Conservation (phyloP, 495 filamentous ascomycete genomes). For the Penicillium ucsense region DNA sequence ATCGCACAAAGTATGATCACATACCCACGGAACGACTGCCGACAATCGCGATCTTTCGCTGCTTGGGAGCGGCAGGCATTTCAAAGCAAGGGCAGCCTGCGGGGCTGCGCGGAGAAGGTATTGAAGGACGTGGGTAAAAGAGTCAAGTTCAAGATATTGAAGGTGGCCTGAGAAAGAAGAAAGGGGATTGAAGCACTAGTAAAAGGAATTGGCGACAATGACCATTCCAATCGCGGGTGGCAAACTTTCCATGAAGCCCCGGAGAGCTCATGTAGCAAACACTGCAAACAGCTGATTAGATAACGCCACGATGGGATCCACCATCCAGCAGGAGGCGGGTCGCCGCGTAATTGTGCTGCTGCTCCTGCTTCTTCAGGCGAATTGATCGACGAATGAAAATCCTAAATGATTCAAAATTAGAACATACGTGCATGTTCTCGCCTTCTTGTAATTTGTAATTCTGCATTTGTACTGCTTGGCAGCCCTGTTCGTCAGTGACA, state of each 20-base stretch:
- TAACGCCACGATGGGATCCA: background rate
- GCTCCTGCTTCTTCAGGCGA: too few relatives aligned
- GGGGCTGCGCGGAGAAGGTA: background rate
- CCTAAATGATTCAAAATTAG: too few relatives aligned
- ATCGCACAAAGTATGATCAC: slow-evolving; percentile 9
- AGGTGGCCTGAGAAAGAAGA: background rate
- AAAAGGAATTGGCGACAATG: slow-evolving; percentile 2
- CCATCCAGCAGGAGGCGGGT: too few relatives aligned
- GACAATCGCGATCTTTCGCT: slow-evolving; percentile 96
- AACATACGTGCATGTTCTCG: too few relatives aligned
- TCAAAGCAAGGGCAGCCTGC: slow-evolving; percentile 7
- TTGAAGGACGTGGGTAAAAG: background rate
- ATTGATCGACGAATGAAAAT: too few relatives aligned
- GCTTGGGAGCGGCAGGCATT: slow-evolving; percentile 82
- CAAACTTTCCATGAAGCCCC: slow-evolving; percentile 19
- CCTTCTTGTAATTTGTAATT: too few relatives aligned
- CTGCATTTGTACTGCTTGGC: too few relatives aligned
- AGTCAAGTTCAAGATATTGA: background rate
- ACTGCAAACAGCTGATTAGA: slow-evolving; percentile 19
- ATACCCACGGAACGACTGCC: slow-evolving; percentile 94
- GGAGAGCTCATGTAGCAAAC: slow-evolving; percentile 18
- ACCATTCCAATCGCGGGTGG: slow-evolving; percentile 10
- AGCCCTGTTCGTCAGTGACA: too few relatives aligned
- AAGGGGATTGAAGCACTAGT: background rate
- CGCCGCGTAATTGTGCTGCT: too few relatives aligned